Conservation (phyloP, 2,329 filamentous ascomycete genomes). For the Epichloe sp. region DNA sequence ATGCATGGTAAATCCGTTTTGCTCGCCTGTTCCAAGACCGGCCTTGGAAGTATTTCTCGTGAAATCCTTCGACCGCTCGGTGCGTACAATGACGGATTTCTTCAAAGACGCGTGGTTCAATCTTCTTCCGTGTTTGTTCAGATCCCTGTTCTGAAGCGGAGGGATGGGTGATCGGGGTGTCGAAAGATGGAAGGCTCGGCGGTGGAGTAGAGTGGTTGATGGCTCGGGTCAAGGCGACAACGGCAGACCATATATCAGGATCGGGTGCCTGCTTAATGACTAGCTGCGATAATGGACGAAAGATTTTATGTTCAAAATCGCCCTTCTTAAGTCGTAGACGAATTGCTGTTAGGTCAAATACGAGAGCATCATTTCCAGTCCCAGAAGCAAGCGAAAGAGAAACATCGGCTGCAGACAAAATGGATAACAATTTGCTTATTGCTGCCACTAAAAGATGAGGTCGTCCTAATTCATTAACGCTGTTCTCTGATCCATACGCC, state of each 20-base stretch:
- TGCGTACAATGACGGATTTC: conserved; percentile 4
- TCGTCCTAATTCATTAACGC: not conserved
- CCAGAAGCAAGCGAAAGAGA: not conserved
- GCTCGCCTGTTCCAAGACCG: not conserved
- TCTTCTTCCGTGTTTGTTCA: not conserved
- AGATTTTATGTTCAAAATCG: not conserved
- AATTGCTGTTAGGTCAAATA: not conserved
- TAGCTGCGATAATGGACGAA: not conserved
- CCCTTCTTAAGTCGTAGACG: not conserved
- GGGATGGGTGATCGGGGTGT: conserved; percentile 3
- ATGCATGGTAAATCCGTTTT: not conserved
- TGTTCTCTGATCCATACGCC: not conserved
- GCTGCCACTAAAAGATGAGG: not conserved
- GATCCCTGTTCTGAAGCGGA: not conserved
- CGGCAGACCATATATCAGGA: not conserved
- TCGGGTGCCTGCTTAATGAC: not conserved
- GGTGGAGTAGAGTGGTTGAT: not conserved
- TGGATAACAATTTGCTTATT: not conserved
- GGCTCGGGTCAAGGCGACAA: not conserved
- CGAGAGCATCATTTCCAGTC: not conserved
- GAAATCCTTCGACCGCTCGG: not conserved
- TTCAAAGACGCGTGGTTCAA: conserved; percentile 1
- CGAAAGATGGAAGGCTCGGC: not conserved
- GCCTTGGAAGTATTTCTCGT: conserved; percentile 1
- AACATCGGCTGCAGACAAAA: not conserved